Evolutionary conservation across 2,329 filamentous ascomycete species (phyloP), one percentile per base, ranked within the genome.

Genomic region (Aschersonia sp.): DNA sequence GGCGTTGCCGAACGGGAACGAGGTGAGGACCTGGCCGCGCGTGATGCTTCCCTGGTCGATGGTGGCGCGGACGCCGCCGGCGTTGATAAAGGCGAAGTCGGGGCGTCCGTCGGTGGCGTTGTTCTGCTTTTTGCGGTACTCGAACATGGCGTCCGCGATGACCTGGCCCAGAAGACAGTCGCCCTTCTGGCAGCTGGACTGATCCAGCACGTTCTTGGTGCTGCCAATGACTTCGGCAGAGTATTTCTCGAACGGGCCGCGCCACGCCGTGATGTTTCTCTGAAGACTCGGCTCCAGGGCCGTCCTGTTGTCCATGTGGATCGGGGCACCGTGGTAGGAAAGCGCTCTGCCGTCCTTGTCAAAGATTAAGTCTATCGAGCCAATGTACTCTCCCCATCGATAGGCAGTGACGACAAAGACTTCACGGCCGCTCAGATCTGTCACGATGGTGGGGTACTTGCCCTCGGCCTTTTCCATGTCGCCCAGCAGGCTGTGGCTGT

Each of bases 391-490:
- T 46, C 79, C 79, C 80, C 80, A 83, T 51, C 78, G 73, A 57
- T 79, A 83, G 2, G 79, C 74, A 6, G 78, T 81, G 14, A 84
- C 79, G 55, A 83, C 72, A 56, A 83, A 83, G 45, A 83, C 79
- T 55, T 83, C 80, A 35, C 83, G 74, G 43, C 77, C 79, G 45
- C 77, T 72, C 51, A 68, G 61, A 58, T 83, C 81, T 31, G 72
- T 62, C 46, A 72, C 70, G 45, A 83, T 76, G 11, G 79, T 83
- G 1, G 80, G 80, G 56, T 83, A 83, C 7, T 72, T 66, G 35
- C 79, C 79, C 54, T 70, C 66, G 11, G 78, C 73, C 30, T 67
- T 69, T n/a, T 68, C 59, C 65, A 79, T 74, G 55, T 76, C 66
- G 46, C 79, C 79, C 1, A 84, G 68, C 0, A 74, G 73, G 1